Evolutionary conservation across 2,329 filamentous ascomycete genomes (phyloP).

Genomic region (Ophiosphaerella herpotricha): DNA sequence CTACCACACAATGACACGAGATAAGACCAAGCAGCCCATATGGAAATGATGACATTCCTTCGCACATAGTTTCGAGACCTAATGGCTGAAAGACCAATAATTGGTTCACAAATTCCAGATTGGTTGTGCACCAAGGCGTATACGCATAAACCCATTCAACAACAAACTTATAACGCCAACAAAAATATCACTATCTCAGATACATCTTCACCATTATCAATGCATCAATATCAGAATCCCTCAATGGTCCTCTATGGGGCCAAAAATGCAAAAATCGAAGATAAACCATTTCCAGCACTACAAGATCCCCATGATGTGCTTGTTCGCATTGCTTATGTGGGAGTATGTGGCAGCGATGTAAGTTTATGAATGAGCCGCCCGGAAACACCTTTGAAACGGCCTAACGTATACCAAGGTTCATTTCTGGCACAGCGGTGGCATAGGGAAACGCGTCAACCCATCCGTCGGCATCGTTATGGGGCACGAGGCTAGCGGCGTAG

Average conservation of each 20-base stretch:
- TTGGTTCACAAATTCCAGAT: background rate
- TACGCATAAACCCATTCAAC: background rate
- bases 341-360: conserved; percentile 50
- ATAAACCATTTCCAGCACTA: conserved; percentile 45
- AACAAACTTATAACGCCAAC: background rate
- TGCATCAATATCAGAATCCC: conserved; percentile 42
- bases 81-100: background rate
- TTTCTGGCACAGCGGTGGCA: conserved; percentile 94
- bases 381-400: too few species aligned
- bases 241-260: conserved; percentile 50
- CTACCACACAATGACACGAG: background rate
- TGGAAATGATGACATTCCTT: background rate
- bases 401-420: conserved; percentile 61
- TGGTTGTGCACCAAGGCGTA: background rate
- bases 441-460: conserved; percentile 85
- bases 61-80: background rate
- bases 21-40: background rate
- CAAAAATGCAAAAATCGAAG: conserved; percentile 45
- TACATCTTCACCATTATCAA: conserved; percentile 2
- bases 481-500: conserved; percentile 83
- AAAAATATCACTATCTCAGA: background rate
- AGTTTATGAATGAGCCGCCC: background rate
- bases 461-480: conserved; percentile 79
- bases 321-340: conserved; percentile 51
- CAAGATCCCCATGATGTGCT: conserved; percentile 48